A percentile compares a stretch with the other conserved stretches of the same genome.
Conservation (phyloP, 2,329 filamentous ascomycete genomes). For the Penicillium nordicum region DNA sequence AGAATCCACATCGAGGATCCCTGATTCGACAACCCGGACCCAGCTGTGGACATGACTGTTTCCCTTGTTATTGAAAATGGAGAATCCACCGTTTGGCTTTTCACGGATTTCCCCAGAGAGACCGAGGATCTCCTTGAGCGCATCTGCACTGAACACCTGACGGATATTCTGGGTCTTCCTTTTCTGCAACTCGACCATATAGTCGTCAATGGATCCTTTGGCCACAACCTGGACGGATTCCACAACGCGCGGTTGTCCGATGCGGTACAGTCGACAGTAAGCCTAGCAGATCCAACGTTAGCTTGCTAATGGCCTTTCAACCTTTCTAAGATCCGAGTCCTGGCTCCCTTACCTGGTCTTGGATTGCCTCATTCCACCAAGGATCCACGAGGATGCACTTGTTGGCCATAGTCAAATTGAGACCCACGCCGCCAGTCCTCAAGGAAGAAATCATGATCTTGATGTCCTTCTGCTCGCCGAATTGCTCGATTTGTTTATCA, state of each 20-base stretch:
- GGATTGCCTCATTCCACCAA: constrained; percentile 6
- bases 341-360: not conserved
- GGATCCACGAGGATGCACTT: constrained; percentile 7
- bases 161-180: not conserved
- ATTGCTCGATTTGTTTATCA: not conserved
- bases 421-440: not conserved
- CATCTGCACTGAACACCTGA: not conserved
- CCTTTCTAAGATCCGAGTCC: no score
- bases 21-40: not conserved
- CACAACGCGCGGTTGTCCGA: not conserved
- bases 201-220: not conserved
- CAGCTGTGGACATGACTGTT: not conserved
- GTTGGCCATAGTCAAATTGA: constrained; percentile 1
- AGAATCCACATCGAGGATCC: not conserved
- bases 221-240: not conserved
- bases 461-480: not conserved
- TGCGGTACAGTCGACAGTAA: constrained; percentile 1
- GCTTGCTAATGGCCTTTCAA: not conserved
- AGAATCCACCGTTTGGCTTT: not conserved
- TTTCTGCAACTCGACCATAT: not conserved
- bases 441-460: not conserved
- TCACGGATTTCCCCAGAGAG: not conserved
- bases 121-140: not conserved
- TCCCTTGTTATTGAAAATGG: not conserved
- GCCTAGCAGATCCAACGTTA: not conserved